Percentiles rank a stretch among this genome's conserved stretches.
Conservation (phyloP, 179 eudicot species). For the Silene vulgaris region DNA sequence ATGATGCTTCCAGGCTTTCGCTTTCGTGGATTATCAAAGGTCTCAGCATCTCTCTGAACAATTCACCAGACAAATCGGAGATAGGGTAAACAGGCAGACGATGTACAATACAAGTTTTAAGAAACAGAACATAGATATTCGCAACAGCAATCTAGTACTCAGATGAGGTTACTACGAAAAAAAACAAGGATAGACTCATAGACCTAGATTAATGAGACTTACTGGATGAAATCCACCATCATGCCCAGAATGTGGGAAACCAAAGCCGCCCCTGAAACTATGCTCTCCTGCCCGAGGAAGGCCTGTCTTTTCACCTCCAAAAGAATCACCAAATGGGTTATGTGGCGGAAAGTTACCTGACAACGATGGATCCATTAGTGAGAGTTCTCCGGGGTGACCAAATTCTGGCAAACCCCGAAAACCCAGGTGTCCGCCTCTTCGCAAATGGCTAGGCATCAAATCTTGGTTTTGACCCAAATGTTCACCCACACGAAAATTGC, state of each 20-base stretch:
- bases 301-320: constrained; percentile 46
- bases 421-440: constrained; percentile 51
- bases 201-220: constrained; percentile 27
- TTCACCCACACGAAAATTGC: constrained; percentile 36
- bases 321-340: constrained; percentile 48
- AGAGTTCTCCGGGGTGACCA: constrained; percentile 46
- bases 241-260: constrained; percentile 37
- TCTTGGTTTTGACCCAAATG: constrained; percentile 34
- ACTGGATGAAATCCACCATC: constrained; percentile 59
- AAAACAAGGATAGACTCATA: background rate
- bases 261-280: constrained; percentile 55
- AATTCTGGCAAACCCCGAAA: constrained; percentile 30
- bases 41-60: constrained; percentile 58
- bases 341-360: constrained; percentile 46
- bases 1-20: constrained; percentile 54
- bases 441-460: constrained; percentile 41
- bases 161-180: background rate
- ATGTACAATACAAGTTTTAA: background rate
- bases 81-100: background rate
- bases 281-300: constrained; percentile 65
- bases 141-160: background rate
- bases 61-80: constrained; percentile 13
- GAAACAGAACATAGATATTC: background rate
- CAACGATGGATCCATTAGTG: constrained; percentile 43
- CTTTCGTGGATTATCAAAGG: constrained; percentile 35